A percentile compares a stretch with the other conserved stretches of the same genome.
Evolutionary conservation across 805 yeast species (phyloP).

Genomic region (Kuraishia floccosa): DNA sequence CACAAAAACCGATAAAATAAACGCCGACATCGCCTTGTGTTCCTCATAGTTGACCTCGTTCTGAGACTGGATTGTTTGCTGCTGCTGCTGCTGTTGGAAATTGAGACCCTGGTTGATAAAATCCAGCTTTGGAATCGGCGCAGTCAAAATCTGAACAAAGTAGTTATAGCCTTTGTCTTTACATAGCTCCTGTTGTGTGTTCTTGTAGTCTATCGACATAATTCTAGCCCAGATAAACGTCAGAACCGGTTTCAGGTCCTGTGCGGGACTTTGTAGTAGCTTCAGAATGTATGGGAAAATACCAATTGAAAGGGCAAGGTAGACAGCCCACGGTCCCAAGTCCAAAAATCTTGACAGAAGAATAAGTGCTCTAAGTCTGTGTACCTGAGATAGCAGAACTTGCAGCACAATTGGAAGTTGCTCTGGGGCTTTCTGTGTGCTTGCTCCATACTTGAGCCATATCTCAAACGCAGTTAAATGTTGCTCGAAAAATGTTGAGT

Average conservation of each 20-base stretch:
- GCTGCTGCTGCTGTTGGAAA: constrained; percentile 9
- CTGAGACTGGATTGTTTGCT: constrained; percentile 14
- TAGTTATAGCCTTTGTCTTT: constrained; percentile 87
- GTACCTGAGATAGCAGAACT: constrained; percentile 87
- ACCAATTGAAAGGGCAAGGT: constrained; percentile 84
- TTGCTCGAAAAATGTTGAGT: constrained; percentile 91
- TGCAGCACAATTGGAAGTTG: constrained; percentile 91
- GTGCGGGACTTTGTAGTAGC: constrained; percentile 87
- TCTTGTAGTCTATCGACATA: constrained; percentile 86
- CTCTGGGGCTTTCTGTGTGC: constrained; percentile 80
- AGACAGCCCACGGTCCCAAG: constrained; percentile 96
- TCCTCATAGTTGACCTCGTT: constrained; percentile 51
- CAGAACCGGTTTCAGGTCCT: constrained; percentile 84
- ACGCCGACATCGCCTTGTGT: constrained; percentile 93
- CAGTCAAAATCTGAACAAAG: constrained; percentile 67
- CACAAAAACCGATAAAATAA: constrained; percentile 76
- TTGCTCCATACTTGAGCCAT: constrained; percentile 88
- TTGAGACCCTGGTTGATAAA: constrained; percentile 1
- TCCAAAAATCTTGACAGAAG: constrained; percentile 79
- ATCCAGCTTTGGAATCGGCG: constrained; percentile 20
- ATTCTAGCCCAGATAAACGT: constrained; percentile 97
- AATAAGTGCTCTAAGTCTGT: constrained; percentile 80
- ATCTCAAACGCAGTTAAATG: constrained; percentile 93
- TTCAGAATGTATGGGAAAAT: constrained; percentile 92
- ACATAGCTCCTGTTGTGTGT: constrained; percentile 84